Conservation (phyloP, 1,139 yeast species). For the Geotrichum macrosporum region DNA sequence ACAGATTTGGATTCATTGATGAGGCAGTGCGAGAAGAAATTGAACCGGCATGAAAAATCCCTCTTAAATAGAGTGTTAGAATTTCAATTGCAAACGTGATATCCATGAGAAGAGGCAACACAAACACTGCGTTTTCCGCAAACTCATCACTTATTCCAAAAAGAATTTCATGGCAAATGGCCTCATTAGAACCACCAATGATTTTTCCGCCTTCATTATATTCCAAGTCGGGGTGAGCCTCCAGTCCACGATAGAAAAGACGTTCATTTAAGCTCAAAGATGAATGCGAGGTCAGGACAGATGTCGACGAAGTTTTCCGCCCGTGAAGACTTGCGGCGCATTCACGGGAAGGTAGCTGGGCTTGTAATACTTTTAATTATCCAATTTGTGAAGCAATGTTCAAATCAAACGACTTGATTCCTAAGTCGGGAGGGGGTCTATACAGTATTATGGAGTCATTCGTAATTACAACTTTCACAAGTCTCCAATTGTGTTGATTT, state of each 20-base stretch:
- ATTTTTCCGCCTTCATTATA: slow-evolving; percentile 43
- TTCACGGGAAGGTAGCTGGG: no score
- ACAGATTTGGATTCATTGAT: no score
- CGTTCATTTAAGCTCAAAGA: no score
- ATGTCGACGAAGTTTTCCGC: no score
- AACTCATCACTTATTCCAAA: slow-evolving; percentile 46
- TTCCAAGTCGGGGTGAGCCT: slow-evolving; percentile 67
- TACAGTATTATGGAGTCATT: slow-evolving; percentile 32
- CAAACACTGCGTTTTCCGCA: slow-evolving; percentile 47
- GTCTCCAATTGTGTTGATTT: slow-evolving; percentile 29
- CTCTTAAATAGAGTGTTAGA: slow-evolving; percentile 46
- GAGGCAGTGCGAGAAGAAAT: no score
- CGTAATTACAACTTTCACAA: slow-evolving; percentile 32
- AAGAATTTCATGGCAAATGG: slow-evolving; percentile 67
- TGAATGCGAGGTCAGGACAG: no score
- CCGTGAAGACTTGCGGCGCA: no score
- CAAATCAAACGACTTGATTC: slow-evolving; percentile 30
- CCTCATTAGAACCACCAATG: slow-evolving; percentile 56
- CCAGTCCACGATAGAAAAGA: slow-evolving; percentile 23
- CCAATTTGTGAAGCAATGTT: slow-evolving; percentile 13
- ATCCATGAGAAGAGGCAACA: slow-evolving; percentile 64
- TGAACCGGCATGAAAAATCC: no score
- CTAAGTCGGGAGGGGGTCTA: slow-evolving; percentile 35
- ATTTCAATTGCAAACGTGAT: slow-evolving; percentile 50
- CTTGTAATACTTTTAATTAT: slow-evolving; percentile 11